A percentile compares a stretch with the other conserved stretches of the same genome.
phyloP scores from a whole-genome alignment of 768 basidiomycete genomes.

The Pleurotus ostreatus region DNA sequence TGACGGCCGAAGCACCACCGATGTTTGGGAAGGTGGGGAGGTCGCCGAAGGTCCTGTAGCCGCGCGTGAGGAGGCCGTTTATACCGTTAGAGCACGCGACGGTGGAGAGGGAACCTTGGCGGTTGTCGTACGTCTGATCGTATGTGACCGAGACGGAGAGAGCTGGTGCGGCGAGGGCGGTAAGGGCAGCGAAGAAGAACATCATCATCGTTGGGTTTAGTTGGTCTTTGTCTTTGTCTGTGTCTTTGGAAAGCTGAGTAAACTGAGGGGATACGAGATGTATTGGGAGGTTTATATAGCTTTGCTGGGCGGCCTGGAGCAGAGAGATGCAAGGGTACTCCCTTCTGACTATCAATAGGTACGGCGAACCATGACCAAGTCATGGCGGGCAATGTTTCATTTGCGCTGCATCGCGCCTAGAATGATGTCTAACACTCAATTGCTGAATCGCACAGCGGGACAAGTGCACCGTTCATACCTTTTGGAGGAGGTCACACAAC shows the following conservation, averaged over 20 bases:
- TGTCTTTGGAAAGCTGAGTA: not conserved
- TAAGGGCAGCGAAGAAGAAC: constrained; percentile 21
- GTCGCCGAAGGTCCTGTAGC: constrained; percentile 43
- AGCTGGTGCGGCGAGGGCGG: constrained; percentile 18
- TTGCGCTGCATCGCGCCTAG: not conserved
- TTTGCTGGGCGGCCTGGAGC: not conserved
- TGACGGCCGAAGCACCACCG: constrained; percentile 49
- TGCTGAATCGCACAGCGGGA: constrained; percentile 5
- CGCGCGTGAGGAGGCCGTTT: constrained; percentile 42
- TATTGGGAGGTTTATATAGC: not conserved
- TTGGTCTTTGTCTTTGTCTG: not conserved
- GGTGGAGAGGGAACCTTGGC: constrained; percentile 29
- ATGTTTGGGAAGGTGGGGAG: constrained; percentile 59
- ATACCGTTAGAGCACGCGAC: constrained; percentile 47
- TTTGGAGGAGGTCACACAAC: not conserved
- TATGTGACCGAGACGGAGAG: constrained; percentile 31
- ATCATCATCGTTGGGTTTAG: constrained; percentile 5
- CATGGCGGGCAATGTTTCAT: not conserved
- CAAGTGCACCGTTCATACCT: not conserved
- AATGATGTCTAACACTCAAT: too few relatives aligned
- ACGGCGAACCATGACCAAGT: not conserved
- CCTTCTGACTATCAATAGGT: not conserved
- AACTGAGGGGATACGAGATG: not conserved
- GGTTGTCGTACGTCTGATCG: constrained; percentile 49
- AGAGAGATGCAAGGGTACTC: not conserved